Percentiles rank a stretch among this genome's conserved stretches.
These are phyloP conservation scores for Cadophora malorum DNA, from an alignment of 2,329 filamentous ascomycete genomes.

Conservation along the genomic window DNA sequence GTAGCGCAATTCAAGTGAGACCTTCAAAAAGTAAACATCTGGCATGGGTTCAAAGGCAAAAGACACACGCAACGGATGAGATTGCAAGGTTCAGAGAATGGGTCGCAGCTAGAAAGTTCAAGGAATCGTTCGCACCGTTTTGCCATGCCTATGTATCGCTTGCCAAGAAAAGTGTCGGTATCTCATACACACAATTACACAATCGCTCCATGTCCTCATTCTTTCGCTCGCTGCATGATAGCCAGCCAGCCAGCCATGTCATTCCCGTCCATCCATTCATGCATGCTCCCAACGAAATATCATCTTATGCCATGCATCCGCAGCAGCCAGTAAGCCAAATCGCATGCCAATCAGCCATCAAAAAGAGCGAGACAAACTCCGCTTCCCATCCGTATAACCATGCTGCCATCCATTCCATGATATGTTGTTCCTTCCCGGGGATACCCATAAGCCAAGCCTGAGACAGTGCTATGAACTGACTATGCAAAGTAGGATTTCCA, in stretches of 20 bases:
- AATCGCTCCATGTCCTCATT: neutral
- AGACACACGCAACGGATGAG: neutral
- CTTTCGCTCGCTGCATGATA: neutral
- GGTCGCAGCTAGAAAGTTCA: neutral
- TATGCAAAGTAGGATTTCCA: conserved; percentile 98
- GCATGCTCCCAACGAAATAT: neutral
- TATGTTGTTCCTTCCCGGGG: neutral
- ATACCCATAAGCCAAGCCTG: neutral
- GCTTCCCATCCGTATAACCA: conserved; percentile 1
- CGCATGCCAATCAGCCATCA: neutral
- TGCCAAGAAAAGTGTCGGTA: neutral
- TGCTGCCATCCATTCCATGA: neutral
- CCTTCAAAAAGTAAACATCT: neutral
- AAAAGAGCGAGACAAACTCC: neutral
- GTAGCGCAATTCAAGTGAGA: neutral
- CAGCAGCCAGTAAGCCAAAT: neutral
- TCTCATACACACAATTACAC: conserved; percentile 9
- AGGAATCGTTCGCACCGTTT: neutral
- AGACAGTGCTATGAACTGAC: conserved; percentile 10
- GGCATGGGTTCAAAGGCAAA: neutral
- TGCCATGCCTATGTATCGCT: conserved; percentile 12
- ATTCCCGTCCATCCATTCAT: neutral
- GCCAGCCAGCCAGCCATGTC: neutral
- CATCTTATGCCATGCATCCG: conserved; percentile 9
- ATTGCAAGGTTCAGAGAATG: neutral